Conservation (phyloP, 78 protist genomes). For the Dictyostelium citrinum region DNA sequence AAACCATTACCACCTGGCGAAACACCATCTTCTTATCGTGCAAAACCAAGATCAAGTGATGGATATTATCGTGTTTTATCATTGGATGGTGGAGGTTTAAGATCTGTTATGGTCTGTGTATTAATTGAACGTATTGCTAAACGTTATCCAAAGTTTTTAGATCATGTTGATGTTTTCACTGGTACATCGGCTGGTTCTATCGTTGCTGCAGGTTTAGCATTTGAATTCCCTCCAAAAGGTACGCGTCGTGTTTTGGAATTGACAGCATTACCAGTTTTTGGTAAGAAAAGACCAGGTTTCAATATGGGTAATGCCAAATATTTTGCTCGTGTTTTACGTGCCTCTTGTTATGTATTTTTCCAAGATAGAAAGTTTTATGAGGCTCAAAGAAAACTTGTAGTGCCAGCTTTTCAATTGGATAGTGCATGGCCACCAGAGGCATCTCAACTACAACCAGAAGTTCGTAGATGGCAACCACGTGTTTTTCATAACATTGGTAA, state of each 20-base stretch:
- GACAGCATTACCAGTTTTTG: constrained; percentile 59
- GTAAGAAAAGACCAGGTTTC: constrained; percentile 59
- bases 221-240: constrained; percentile 58
- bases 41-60: constrained; percentile 35
- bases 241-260: constrained; percentile 58
- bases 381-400: constrained; percentile 39
- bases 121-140: constrained; percentile 60
- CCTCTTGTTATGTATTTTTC: constrained; percentile 62
- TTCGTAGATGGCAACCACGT: constrained; percentile 60
- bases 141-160: constrained; percentile 35
- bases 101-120: constrained; percentile 67
- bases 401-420: constrained; percentile 62
- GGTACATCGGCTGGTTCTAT: constrained; percentile 67
- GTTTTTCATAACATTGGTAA: constrained; percentile 43
- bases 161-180: constrained; percentile 60
- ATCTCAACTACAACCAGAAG: constrained; percentile 17
- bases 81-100: constrained; percentile 64
- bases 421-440: constrained; percentile 53
- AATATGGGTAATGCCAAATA: constrained; percentile 62
- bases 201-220: constrained; percentile 61
- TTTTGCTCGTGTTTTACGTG: constrained; percentile 21
- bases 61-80: constrained; percentile 46
- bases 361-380: constrained; percentile 32
- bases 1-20: constrained; percentile 32
- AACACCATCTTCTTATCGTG: constrained; percentile 20